Percentiles rank a stretch among this genome's conserved stretches.
These are phyloP conservation scores for Penicillium brevicompactum DNA, from an alignment of 2,329 filamentous ascomycete genomes.

Conservation along the genomic window DNA sequence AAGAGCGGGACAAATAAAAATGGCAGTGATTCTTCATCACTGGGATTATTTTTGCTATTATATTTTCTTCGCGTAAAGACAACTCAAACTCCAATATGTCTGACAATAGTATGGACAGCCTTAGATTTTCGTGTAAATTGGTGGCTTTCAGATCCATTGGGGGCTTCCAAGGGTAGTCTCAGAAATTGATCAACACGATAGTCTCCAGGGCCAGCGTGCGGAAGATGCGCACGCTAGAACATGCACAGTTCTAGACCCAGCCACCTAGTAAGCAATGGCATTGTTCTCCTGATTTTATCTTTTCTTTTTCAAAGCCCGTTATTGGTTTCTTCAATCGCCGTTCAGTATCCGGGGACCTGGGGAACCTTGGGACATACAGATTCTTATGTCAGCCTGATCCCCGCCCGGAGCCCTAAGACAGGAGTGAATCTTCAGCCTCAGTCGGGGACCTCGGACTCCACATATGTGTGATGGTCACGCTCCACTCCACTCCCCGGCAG, in stretches of 20 bases:
- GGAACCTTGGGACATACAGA: constrained; percentile 1
- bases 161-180: no score
- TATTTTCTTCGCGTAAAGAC: background rate
- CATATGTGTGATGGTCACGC: background rate
- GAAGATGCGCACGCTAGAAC: background rate
- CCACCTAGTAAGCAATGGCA: background rate
- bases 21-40: constrained; percentile 8
- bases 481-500: background rate
- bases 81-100: no score
- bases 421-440: background rate
- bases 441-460: constrained; percentile 8
- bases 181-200: no score
- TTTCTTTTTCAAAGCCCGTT: background rate
- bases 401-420: background rate
- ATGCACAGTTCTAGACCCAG: background rate
- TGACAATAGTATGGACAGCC: no score
- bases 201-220: no score
- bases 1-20: constrained; percentile 20
- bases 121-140: no score
- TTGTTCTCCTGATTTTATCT: background rate
- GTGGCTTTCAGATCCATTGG: no score
- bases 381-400: constrained; percentile 4
- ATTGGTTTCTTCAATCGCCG: background rate
- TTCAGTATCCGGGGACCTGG: background rate
- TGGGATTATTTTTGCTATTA: background rate